Conservation (phyloP, 2,329 filamentous ascomycete species). For the Fusarium austroafricanum region DNA sequence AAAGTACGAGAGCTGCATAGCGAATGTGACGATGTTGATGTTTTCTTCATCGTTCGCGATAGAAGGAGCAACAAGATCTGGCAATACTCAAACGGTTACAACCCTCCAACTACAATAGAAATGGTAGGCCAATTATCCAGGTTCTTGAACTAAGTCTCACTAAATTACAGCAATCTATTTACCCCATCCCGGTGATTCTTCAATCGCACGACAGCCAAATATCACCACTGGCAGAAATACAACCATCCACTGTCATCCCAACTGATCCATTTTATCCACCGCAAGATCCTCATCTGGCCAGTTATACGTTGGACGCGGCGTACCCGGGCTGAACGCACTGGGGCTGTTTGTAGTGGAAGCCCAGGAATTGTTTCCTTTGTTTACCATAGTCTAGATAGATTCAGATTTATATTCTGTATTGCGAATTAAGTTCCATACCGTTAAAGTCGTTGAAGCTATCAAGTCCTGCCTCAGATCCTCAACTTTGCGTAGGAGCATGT, state of each 20-base stretch:
- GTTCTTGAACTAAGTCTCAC: neutral
- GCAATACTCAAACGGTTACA: constrained; percentile 20
- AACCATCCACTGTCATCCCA: neutral
- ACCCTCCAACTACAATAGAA: constrained; percentile 3
- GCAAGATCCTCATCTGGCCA: neutral
- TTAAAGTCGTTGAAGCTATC: neutral
- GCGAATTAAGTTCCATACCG: neutral
- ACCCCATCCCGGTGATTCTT: neutral
- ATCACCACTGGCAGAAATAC: neutral
- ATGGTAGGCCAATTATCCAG: neutral
- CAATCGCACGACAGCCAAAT: neutral
- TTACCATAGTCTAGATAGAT: neutral
- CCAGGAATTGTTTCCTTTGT: neutral
- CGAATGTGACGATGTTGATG: constrained; percentile 12
- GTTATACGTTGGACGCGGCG: neutral
- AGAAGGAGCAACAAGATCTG: constrained; percentile 13
- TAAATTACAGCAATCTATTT: neutral
- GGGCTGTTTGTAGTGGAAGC: neutral
- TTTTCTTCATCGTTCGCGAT: constrained; percentile 15
- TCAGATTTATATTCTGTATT: neutral
- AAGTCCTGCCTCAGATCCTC: neutral
- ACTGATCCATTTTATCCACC: neutral
- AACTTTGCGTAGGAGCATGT: neutral
- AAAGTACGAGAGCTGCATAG: constrained; percentile 5
- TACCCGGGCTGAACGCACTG: neutral